Evolutionary conservation across 2,329 filamentous ascomycete species (phyloP).

Genomic region (Neoarthrinium moseri): DNA sequence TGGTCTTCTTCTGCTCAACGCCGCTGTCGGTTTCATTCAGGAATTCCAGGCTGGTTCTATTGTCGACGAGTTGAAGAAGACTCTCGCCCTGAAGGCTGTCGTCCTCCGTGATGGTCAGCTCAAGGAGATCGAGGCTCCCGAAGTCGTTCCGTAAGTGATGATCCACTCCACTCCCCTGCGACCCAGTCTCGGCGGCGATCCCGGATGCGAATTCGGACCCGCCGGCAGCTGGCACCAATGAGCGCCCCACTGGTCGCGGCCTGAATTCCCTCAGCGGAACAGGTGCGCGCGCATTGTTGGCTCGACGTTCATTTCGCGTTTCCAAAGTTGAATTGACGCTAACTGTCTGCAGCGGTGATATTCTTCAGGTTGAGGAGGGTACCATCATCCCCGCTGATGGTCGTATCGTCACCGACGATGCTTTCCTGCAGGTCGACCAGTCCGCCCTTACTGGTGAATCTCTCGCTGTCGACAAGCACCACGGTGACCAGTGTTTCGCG

Average conservation of each 20-base stretch:
- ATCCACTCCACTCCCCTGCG: no score
- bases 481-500: slow-evolving; percentile 76
- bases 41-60: slow-evolving; percentile 89
- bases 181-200: no score
- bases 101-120: slow-evolving; percentile 79
- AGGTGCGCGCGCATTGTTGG: no score
- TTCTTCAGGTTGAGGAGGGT: slow-evolving; percentile 87
- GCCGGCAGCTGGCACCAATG: no score
- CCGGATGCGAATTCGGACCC: no score
- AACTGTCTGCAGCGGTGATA: no score
- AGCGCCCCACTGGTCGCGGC: no score
- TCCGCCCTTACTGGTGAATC: slow-evolving; percentile 91
- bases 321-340: not conserved
- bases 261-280: no score
- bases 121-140: slow-evolving; percentile 76
- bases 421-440: slow-evolving; percentile 88
- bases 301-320: no score
- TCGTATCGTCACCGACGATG: slow-evolving; percentile 77
- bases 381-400: slow-evolving; percentile 90
- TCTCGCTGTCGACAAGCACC: slow-evolving; percentile 85
- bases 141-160: slow-evolving; percentile 89
- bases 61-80: slow-evolving; percentile 89
- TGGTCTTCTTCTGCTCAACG: slow-evolving; percentile 79
- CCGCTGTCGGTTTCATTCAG: slow-evolving; percentile 81
- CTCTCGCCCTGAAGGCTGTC: slow-evolving; percentile 81